Base-by-base conservation (phyloP, 805 yeast species). In the Yarrowia sp. region DNA sequence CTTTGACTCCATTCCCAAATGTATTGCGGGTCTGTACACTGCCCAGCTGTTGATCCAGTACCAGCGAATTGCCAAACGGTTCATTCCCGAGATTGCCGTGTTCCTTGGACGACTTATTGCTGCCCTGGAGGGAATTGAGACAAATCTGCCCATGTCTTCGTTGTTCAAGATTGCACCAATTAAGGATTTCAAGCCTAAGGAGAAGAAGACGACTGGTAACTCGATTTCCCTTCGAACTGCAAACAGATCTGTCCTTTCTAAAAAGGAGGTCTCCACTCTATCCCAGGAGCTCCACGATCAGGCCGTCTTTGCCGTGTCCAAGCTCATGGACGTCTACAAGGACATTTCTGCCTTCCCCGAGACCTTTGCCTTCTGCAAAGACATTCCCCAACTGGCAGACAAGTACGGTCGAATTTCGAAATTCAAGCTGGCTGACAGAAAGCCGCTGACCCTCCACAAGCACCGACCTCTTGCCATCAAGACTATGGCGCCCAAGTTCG, bases 391-490 rank as follows among this genome's bases (percentile, higher is more conserved):
- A 1, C 50, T 72, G 0, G 72, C 77, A 7, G 78, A 79, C 5
- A 84, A 87, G 70, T 75, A 89, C 43, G 76, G 76, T 35, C 88
- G 85, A 73, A 76, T 89, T 46, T 71, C 77, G 58, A 84, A 82
- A 69, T 82, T 88, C 71, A 78, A 85, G 8, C 69, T 67, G 19
- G 80, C 82, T 46, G 86, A 83, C 64, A 85, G 90, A 70, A 80
- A 77, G 69, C 97, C 98, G 69, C 84, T 95, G 74, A 81, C 86
- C 15, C 83, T 95, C 71, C 99, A 95, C 80, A 80, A 85, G 8
- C 98, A 93, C 81, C 86, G 85, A 75, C 92, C 97, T 32, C 76
- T 95, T 69, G 90, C 97, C 3, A 90, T 95, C 75, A 88, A 92
- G 49, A 85, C 97, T 1, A 85, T 85, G 74, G 89, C 92, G 45